A percentile compares a stretch with the other conserved stretches of the same genome.
phyloP scores from a whole-genome alignment of 108 stramenopile genomes.

The Nannochloropsis salina region DNA sequence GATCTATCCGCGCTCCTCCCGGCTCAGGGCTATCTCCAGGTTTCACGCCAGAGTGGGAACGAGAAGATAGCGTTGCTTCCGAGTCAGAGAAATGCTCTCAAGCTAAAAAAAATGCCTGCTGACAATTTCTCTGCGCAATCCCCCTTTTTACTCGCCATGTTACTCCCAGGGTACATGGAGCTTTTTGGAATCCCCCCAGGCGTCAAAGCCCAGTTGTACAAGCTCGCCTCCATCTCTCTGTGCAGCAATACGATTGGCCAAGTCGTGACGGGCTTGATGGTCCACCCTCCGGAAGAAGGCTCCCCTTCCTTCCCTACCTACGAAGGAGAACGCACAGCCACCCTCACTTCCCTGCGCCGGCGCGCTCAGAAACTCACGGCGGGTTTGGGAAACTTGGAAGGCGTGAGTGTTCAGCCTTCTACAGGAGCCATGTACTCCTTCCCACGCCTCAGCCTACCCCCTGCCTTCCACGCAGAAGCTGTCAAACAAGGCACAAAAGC shows the following conservation, averaged over 20 bases:
- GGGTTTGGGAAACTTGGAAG: not conserved
- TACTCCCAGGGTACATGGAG: conserved; percentile 70
- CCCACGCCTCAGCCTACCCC: conserved; percentile 73
- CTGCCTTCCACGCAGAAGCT: conserved; percentile 65
- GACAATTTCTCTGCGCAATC: no score
- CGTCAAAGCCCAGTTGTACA: conserved; percentile 76
- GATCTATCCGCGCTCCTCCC: not conserved
- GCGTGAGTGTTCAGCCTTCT: not conserved
- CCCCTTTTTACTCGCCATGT: no score
- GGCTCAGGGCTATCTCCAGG: no score
- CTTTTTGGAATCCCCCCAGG: conserved; percentile 63
- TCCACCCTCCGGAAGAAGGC: conserved; percentile 66
- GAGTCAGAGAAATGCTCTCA: no score
- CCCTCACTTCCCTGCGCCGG: conserved; percentile 63
- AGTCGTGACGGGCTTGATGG: conserved; percentile 82
- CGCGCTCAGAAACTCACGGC: conserved; percentile 23
- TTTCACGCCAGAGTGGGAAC: no score
- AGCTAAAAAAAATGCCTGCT: no score
- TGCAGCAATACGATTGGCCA: conserved; percentile 81
- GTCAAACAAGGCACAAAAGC: conserved; percentile 59
- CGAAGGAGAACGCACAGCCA: conserved; percentile 56
- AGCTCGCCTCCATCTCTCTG: conserved; percentile 73
- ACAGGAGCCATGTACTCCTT: conserved; percentile 85
- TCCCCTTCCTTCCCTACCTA: conserved; percentile 67
- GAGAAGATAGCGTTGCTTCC: no score